Percentiles rank a stretch among this genome's conserved stretches.
phyloP scores from a whole-genome alignment of 108 stramenopile species.

The Fragilaria crotonensis region DNA sequence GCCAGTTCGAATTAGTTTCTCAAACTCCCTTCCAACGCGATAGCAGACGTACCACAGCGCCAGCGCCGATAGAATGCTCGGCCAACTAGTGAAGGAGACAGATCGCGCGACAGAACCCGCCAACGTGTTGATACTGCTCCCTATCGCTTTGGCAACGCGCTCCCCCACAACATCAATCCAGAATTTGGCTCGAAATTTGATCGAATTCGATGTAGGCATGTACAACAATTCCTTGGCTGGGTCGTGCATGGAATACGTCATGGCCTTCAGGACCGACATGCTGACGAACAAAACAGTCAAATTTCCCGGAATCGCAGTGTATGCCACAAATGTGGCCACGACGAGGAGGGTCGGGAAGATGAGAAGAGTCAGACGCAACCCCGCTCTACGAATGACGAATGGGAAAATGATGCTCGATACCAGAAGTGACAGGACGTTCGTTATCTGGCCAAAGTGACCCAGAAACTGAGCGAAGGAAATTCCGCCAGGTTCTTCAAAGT shows the following conservation, averaged over 20 bases:
- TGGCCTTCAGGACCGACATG: slow-evolving; percentile 81
- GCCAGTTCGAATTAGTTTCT: slow-evolving; percentile 45
- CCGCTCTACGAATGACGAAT: slow-evolving; percentile 58
- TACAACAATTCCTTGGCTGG: slow-evolving; percentile 90
- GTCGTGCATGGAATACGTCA: slow-evolving; percentile 91
- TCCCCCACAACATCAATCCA: slow-evolving; percentile 91
- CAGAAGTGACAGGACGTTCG: slow-evolving; percentile 76
- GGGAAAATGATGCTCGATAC: slow-evolving; percentile 80
- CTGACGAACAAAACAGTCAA: slow-evolving; percentile 72
- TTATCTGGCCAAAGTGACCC: slow-evolving; percentile 87
- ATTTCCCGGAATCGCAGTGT: slow-evolving; percentile 64
- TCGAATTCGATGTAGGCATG: slow-evolving; percentile 77
- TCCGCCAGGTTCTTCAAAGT: slow-evolving; percentile 30
- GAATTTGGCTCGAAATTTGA: slow-evolving; percentile 83
- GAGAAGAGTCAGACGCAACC: slow-evolving; percentile 66
- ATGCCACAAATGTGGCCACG: slow-evolving; percentile 58
- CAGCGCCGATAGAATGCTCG: slow-evolving; percentile 57
- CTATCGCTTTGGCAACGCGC: slow-evolving; percentile 76
- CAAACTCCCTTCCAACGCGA: slow-evolving; percentile 63
- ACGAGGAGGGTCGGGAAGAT: slow-evolving; percentile 82
- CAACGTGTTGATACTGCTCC: slow-evolving; percentile 62
- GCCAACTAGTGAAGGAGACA: slow-evolving; percentile 58
- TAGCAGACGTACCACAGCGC: slow-evolving; percentile 67
- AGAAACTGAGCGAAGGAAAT: slow-evolving; percentile 79
- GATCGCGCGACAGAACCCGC: slow-evolving; percentile 68